phyloP scores from a whole-genome alignment of 306 rosid genomes.

The Rosa rugosa region DNA sequence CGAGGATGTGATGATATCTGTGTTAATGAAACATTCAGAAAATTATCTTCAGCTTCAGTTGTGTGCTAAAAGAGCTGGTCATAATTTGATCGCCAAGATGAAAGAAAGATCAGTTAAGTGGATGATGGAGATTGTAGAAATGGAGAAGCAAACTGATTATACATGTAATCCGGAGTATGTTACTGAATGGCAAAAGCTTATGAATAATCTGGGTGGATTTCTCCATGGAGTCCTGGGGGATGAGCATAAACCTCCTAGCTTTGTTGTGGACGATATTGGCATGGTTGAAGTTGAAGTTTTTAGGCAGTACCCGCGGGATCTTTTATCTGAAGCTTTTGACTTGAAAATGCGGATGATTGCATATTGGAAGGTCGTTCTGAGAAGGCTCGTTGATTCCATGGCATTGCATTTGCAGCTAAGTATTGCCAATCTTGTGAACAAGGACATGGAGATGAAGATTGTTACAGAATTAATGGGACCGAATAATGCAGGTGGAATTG shows the following conservation, averaged over 20 bases:
- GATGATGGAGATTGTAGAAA: conserved; percentile 9
- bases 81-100: neutral
- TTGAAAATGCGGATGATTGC: neutral
- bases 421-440: neutral
- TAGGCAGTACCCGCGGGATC: neutral
- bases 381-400: neutral
- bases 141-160: neutral
- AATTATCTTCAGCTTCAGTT: neutral
- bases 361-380: neutral
- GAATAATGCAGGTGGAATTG: neutral
- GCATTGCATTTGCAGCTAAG: neutral
- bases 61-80: neutral
- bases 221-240: too few species aligned
- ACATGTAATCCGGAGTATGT: conserved; percentile 10
- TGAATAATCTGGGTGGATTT: too few species aligned
- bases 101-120: neutral
- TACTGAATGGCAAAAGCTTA: too few species aligned
- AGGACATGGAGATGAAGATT: neutral
- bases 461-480: neutral
- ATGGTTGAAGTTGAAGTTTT: too few species aligned
- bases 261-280: too few species aligned
- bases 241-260: too few species aligned
- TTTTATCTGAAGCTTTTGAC: neutral
- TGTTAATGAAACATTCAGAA: neutral
- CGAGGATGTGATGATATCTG: neutral